These are phyloP conservation scores for Hericium alpestre DNA, from an alignment of 768 basidiomycete species.

Conservation along the genomic window DNA sequence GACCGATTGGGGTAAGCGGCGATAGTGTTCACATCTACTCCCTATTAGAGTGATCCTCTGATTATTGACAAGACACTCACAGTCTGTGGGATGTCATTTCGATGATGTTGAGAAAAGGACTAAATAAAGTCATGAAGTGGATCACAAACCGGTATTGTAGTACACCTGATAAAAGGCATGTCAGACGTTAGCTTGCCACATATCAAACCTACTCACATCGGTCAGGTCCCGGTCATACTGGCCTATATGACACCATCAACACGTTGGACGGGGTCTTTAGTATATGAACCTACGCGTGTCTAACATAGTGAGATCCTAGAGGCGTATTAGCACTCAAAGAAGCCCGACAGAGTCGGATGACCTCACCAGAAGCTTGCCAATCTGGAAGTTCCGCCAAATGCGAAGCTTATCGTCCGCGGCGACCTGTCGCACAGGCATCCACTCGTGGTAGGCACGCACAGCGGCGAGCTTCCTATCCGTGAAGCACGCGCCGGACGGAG, in stretches of 20 bases:
- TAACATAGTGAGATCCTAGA: constrained; percentile 44
- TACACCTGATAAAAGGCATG: constrained; percentile 23
- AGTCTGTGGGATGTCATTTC: constrained; percentile 1
- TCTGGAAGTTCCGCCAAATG: constrained; percentile 55
- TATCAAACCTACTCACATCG: constrained; percentile 27
- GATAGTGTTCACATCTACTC: constrained; percentile 30
- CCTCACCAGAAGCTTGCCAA: constrained; percentile 41
- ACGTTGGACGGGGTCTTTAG: too few relatives aligned
- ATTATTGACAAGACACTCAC: not conserved
- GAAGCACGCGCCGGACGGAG: constrained; percentile 44
- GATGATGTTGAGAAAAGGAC: constrained; percentile 1
- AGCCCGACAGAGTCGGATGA: too few relatives aligned
- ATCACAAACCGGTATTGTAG: constrained; percentile 38
- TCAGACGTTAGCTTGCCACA: not conserved
- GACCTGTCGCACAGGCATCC: constrained; percentile 54
- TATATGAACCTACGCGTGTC: constrained; percentile 36
- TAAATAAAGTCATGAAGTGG: too few relatives aligned
- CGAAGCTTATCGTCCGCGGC: constrained; percentile 42
- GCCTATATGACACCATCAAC: constrained; percentile 14
- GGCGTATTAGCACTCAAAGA: not conserved
- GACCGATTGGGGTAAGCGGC: constrained; percentile 35
- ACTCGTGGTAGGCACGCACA: constrained; percentile 49
- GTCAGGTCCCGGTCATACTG: constrained; percentile 51
- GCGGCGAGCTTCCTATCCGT: constrained; percentile 50
- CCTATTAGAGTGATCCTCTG: not conserved